Conservation (phyloP, 768 basidiomycete genomes). For the Trametes cinnabarina region DNA sequence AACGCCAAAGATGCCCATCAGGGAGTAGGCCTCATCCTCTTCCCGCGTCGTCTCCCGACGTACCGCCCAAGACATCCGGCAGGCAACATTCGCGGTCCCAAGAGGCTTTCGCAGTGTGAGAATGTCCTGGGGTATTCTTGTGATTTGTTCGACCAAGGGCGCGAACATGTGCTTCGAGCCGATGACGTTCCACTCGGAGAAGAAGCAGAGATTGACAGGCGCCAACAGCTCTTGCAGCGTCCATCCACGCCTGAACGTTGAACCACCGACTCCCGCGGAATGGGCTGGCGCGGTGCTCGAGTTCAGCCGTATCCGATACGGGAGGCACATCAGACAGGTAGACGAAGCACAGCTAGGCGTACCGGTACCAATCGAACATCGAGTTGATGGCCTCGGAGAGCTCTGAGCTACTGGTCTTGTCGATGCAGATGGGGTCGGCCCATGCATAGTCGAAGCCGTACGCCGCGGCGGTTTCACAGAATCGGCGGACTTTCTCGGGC, state of each 20-base stretch:
- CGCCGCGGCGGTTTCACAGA: conserved; percentile 4
- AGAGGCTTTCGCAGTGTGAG: background rate
- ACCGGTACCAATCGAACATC: conserved; percentile 16
- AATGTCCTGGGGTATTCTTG: conserved; percentile 2
- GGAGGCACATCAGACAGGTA: conserved; percentile 10
- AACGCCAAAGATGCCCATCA: conserved; percentile 17
- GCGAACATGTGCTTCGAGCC: conserved; percentile 13
- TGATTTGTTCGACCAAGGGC: background rate
- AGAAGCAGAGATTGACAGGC: conserved; percentile 4
- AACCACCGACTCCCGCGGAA: conserved; percentile 8
- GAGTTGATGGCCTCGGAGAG: conserved; percentile 16
- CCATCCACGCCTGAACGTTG: conserved; percentile 13
- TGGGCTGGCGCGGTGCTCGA: background rate
- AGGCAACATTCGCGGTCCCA: conserved; percentile 3
- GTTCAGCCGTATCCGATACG: background rate
- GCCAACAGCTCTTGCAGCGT: conserved; percentile 17
- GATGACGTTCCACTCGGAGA: conserved; percentile 9
- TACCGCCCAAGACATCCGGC: conserved; percentile 16
- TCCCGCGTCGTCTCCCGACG: conserved; percentile 2
- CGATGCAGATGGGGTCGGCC: conserved; percentile 12
- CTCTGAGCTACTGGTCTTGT: conserved; percentile 14
- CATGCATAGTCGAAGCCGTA: conserved; percentile 4
- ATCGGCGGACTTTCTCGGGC: conserved; percentile 5
- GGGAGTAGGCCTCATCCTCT: conserved; percentile 18
- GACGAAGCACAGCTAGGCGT: conserved; percentile 6